Percentiles rank a stretch among this genome's conserved stretches.
Evolutionary conservation across 2,329 filamentous ascomycete species (phyloP).

Genomic region (Rutstroemia sp.): DNA sequence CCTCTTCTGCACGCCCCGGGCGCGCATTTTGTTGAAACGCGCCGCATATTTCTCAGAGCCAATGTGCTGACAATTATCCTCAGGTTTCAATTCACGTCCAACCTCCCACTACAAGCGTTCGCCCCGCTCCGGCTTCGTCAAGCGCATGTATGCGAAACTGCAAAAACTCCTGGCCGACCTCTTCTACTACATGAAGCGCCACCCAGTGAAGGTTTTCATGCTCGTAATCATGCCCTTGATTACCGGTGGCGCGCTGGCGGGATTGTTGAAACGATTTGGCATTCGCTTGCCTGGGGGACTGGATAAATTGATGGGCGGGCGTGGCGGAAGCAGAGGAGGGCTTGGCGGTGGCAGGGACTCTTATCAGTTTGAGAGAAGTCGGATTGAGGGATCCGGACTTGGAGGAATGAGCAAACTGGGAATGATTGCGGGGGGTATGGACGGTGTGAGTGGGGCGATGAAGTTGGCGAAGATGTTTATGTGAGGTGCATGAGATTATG

Average conservation of each 20-base stretch:
- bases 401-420: conserved; percentile 17
- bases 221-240: conserved; percentile 82
- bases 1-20: not conserved
- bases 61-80: not conserved
- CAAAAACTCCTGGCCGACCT: conserved; percentile 75
- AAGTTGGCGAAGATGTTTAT: conserved; percentile 30
- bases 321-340: conserved; percentile 17
- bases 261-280: conserved; percentile 71
- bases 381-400: conserved; percentile 16
- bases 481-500: conserved; percentile 13
- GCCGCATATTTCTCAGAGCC: not conserved
- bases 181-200: conserved; percentile 69
- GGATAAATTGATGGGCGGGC: conserved; percentile 46
- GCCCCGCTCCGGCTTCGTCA: conserved; percentile 71
- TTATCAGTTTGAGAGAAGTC: conserved; percentile 13
- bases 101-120: conserved; percentile 68
- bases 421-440: conserved; percentile 20
- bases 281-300: conserved; percentile 63
- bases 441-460: conserved; percentile 23
- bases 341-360: not conserved
- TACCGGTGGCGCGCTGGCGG: conserved; percentile 73
- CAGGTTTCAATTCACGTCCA: not conserved
- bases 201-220: conserved; percentile 83
- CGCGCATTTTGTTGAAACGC: not conserved
- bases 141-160: conserved; percentile 66